Base-by-base conservation (phyloP, 805 yeast genomes). In the Suhomyces sp. region DNA sequence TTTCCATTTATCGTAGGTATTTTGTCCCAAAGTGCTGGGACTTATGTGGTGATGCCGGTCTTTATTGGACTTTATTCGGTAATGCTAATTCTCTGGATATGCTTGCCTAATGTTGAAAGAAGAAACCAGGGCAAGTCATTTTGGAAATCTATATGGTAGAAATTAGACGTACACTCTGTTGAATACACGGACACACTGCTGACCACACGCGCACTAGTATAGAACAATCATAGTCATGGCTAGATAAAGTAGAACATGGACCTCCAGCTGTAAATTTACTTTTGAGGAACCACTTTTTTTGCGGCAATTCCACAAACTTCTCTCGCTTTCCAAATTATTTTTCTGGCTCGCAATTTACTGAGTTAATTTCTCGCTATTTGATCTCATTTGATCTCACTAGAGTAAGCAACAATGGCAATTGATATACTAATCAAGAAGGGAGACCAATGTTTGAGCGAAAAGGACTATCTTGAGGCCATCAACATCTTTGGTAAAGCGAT, bases 1-100 rank as follows among this genome's bases (percentile, higher is more conserved):
- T 72, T 79, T 52, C 85, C 85, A 24, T 80, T 81, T 56, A 44
- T 79, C 13, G 78, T 80, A 13, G 85, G 85, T 35, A 61, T 81
- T 48, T 64, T 78, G 15, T 70, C 81, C 4, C 76, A 80, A 59
- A 64, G 52, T 46, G 62, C 60, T 3, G 83, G 83, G 2, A 71
- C 84, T 0, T 80, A 55, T 55, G 80, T 79, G 3, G 75, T 81
- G 29, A 72, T 79, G 64, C 84, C 85, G 3, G 64, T 76, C 20
- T 71, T 77, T 48, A 61, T 80, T 9, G 71, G 64, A 0, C 63
- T 78, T 33, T 72, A 72, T 49, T 48, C 58, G 0, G 50, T 59
- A 3, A 73, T 78, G 67, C 40, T 69, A 12, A 15, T 63, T 6
- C 51, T 67, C 4, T 80, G 84, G 83, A 46, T 69, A 6, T 43